These are phyloP conservation scores for Pseudogymnoascus sp. DNA, from an alignment of 2,329 filamentous ascomycete genomes.

Conservation along the genomic window DNA sequence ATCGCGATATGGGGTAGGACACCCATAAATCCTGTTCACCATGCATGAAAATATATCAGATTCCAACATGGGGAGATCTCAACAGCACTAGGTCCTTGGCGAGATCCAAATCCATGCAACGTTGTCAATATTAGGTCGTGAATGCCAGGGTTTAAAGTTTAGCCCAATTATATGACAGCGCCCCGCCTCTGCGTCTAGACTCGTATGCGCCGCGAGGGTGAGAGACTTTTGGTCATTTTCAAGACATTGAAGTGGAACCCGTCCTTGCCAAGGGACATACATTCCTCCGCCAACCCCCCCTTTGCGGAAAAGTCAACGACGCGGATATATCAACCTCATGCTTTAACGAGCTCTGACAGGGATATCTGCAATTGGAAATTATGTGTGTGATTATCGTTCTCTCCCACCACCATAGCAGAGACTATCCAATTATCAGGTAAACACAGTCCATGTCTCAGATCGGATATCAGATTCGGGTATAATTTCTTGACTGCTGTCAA, in stretches of 20 bases:
- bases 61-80: neutral
- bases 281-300: neutral
- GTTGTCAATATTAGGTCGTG: neutral
- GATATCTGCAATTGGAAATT: neutral
- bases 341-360: neutral
- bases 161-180: neutral
- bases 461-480: neutral
- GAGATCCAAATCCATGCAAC: neutral
- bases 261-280: neutral
- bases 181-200: neutral
- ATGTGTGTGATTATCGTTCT: neutral
- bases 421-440: neutral
- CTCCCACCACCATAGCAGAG: neutral
- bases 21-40: neutral
- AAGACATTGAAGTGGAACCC: neutral
- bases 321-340: neutral
- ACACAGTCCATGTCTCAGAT: neutral
- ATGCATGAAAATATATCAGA: neutral
- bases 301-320: neutral
- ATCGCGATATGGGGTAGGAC: neutral
- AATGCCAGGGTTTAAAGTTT: neutral
- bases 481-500: neutral
- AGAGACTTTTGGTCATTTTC: constrained; percentile 6
- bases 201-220: neutral
- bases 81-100: neutral